Evolutionary conservation across 176 grass and related monocot species (phyloP).

Genomic region (Triticum timopheevii): DNA sequence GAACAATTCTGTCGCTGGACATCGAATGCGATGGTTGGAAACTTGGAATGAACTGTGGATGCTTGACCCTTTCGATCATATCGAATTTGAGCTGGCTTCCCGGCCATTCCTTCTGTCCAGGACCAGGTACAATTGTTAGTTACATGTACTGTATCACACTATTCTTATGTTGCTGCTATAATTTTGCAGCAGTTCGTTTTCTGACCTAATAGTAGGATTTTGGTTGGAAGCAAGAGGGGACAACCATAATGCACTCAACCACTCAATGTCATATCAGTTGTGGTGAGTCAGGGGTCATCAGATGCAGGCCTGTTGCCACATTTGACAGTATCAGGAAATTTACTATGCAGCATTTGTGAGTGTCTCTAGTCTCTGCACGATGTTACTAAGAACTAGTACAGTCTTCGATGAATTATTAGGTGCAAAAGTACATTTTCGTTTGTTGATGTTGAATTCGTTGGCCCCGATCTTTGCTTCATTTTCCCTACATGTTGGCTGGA

Average conservation of each 20-base stretch:
- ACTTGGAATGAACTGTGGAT: neutral
- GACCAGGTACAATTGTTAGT: neutral
- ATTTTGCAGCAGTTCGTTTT: slow-evolving; percentile 15
- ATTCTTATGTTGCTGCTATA: neutral
- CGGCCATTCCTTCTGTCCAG: slow-evolving; percentile 1
- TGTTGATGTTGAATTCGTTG: neutral
- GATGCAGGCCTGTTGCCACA: neutral
- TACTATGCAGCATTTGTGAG: neutral
- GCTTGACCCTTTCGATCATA: slow-evolving; percentile 9
- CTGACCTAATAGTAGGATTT: slow-evolving; percentile 9
- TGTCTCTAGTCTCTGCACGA: neutral
- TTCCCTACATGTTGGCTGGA: slow-evolving; percentile 26
- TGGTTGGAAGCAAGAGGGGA: neutral
- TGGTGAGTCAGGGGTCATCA: slow-evolving; percentile 14
- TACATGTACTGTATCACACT: neutral
- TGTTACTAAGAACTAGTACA: slow-evolving; percentile 3
- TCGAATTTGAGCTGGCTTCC: neutral
- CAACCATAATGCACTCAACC: neutral
- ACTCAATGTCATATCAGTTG: neutral
- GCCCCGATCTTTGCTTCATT: neutral
- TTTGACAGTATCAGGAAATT: neutral
- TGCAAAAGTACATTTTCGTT: neutral
- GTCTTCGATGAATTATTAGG: slow-evolving; percentile 14
- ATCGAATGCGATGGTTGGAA: neutral
- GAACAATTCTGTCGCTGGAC: slow-evolving; percentile 14